Percentiles rank a stretch among this genome's conserved stretches.
Evolutionary conservation across 495 filamentous ascomycete genomes (phyloP).

Genomic region (Aspergillus sclerotiicarbonarius): DNA sequence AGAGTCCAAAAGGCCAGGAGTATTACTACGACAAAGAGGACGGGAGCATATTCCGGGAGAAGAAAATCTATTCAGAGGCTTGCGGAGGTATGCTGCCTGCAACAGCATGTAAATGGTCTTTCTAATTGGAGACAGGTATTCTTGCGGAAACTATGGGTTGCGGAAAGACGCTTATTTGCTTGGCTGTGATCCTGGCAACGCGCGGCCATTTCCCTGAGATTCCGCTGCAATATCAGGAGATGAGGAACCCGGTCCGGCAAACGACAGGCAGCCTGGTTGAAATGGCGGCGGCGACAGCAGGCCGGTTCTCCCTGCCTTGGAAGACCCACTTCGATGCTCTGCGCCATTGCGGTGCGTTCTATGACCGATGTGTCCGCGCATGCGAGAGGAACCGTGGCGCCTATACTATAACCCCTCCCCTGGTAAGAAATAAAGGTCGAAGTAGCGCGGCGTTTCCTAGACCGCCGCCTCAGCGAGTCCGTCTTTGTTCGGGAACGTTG

Average conservation of each 20-base stretch:
- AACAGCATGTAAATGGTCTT: neutral
- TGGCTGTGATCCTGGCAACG: constrained; percentile 80
- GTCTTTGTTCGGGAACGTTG: constrained; percentile 63
- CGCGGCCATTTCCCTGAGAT: constrained; percentile 63
- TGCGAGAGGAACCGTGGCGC: constrained; percentile 52
- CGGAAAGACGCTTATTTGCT: constrained; percentile 87
- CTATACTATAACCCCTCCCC: constrained; percentile 53
- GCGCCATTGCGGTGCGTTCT: constrained; percentile 30
- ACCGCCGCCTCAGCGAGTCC: constrained; percentile 49
- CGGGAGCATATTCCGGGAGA: constrained; percentile 57
- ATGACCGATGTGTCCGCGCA: constrained; percentile 51
- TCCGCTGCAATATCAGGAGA: constrained; percentile 58
- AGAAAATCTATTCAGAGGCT: constrained; percentile 69
- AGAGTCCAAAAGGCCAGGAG: constrained; percentile 56
- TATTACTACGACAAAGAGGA: constrained; percentile 75
- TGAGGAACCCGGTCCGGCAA: constrained; percentile 37
- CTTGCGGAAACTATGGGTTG: constrained; percentile 63
- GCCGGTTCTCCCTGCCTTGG: constrained; percentile 68
- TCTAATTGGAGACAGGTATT: constrained; percentile 27
- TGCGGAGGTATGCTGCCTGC: constrained; percentile 56
- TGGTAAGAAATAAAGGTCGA: constrained; percentile 43
- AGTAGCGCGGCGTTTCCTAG: constrained; percentile 40
- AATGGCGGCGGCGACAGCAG: constrained; percentile 71
- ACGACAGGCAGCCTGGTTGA: constrained; percentile 55
- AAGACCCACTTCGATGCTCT: constrained; percentile 52